These are phyloP conservation scores for Pleurotus ostreatus DNA, from an alignment of 768 basidiomycete species.

Conservation along the genomic window DNA sequence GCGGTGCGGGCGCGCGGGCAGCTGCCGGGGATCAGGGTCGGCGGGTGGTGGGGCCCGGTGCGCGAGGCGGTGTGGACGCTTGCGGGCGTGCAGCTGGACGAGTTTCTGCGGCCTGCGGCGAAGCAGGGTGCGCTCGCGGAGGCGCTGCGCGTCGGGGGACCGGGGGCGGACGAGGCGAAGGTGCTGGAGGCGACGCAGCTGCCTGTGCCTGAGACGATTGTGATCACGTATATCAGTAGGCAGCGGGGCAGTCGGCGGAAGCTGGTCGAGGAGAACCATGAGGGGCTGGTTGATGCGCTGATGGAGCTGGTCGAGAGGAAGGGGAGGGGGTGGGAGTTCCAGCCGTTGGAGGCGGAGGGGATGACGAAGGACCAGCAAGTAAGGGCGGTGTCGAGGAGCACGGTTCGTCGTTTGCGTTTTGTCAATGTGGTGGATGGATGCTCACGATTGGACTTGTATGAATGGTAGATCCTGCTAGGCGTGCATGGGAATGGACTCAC, in stretches of 20 bases:
- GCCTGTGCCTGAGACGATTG: constrained; percentile 44
- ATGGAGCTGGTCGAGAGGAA: constrained; percentile 42
- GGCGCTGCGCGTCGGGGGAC: not conserved
- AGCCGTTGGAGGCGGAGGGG: constrained; percentile 57
- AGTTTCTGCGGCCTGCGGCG: not conserved
- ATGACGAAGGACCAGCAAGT: constrained; percentile 78
- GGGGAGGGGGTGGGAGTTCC: constrained; percentile 51
- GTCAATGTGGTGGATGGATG: not conserved
- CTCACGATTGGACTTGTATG: not conserved
- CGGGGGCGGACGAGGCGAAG: not conserved
- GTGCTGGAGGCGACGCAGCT: constrained; percentile 19
- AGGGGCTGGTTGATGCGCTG: constrained; percentile 46
- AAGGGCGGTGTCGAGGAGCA: constrained; percentile 57
- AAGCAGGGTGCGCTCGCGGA: no score
- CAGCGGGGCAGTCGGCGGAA: constrained; percentile 52
- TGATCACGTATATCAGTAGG: constrained; percentile 72
- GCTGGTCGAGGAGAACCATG: constrained; percentile 53
- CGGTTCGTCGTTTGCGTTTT: constrained; percentile 38
- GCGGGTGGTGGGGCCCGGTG: constrained; percentile 78
- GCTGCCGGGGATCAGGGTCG: constrained; percentile 36
- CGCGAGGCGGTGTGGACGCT: constrained; percentile 63
- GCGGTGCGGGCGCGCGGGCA: constrained; percentile 32
- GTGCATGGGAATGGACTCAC: constrained; percentile 82
- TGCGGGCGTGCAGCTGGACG: constrained; percentile 39
- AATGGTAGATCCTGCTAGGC: constrained; percentile 56